A percentile compares a stretch with the other conserved stretches of the same genome.
phyloP scores from a whole-genome alignment of 805 yeast species.

The Saccharomycopsis olivae region DNA sequence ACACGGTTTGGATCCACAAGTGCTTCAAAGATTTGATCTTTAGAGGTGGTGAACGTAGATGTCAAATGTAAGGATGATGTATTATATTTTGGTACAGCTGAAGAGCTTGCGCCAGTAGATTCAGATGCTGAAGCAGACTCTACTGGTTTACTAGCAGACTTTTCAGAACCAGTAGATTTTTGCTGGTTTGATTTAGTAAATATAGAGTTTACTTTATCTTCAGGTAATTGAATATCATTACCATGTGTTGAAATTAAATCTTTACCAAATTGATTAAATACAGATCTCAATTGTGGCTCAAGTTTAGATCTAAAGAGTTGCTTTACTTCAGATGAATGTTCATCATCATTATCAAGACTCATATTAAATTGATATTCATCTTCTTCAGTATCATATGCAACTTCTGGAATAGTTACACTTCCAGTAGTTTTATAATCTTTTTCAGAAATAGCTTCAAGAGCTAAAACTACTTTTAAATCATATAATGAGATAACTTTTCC shows the following conservation, averaged over 20 bases:
- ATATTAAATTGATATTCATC: slow-evolving; percentile 83
- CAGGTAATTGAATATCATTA: slow-evolving; percentile 77
- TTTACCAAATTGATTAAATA: slow-evolving; percentile 56
- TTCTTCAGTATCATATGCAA: slow-evolving; percentile 82
- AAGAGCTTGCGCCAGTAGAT: slow-evolving; percentile 16
- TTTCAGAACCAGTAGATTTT: slow-evolving; percentile 9
- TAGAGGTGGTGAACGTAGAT: slow-evolving; percentile 76
- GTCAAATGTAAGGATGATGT: slow-evolving; percentile 71
- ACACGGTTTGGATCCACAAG: slow-evolving; percentile 68
- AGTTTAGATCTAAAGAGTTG: slow-evolving; percentile 40
- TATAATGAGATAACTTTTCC: slow-evolving; percentile 91
- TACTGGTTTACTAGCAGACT: slow-evolving; percentile 12
- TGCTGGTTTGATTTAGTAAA: slow-evolving; percentile 43
- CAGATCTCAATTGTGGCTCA: slow-evolving; percentile 58
- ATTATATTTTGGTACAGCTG: slow-evolving; percentile 54
- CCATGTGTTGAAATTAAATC: slow-evolving; percentile 72
- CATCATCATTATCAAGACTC: slow-evolving; percentile 46
- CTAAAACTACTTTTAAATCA: slow-evolving; percentile 61
- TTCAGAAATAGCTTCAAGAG: slow-evolving; percentile 36
- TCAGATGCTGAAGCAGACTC: slow-evolving; percentile 17
- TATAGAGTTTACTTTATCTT: slow-evolving; percentile 47
- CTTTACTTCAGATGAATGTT: slow-evolving; percentile 33
- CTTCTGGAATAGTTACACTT: slow-evolving; percentile 75
- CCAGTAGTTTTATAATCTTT: slow-evolving; percentile 38
- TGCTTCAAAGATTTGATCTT: slow-evolving; percentile 74